These are phyloP conservation scores for Phytopythium montanum DNA, from an alignment of 352 stramenopile genomes.

Conservation along the genomic window DNA sequence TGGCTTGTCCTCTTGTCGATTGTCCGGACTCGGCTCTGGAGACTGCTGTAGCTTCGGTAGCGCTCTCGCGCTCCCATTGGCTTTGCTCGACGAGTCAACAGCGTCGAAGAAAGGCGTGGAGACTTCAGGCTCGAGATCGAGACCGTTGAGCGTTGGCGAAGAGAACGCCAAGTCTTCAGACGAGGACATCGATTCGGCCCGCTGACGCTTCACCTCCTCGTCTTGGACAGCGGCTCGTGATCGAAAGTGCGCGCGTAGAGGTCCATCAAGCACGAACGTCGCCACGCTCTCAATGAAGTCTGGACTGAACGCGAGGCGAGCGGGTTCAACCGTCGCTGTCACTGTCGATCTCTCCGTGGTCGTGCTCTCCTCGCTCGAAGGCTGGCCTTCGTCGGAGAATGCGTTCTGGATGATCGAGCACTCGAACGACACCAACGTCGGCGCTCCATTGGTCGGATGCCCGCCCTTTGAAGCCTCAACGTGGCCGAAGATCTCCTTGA, in stretches of 20 bases:
- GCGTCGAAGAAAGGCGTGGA: slow-evolving; percentile 70
- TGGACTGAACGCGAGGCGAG: slow-evolving; percentile 50
- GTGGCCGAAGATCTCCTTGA: slow-evolving; percentile 6
- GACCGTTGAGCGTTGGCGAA: slow-evolving; percentile 8
- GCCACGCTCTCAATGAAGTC: slow-evolving; percentile 58
- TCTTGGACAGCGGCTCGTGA: slow-evolving; percentile 13
- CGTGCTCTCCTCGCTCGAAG: neutral
- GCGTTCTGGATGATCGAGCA: slow-evolving; percentile 28
- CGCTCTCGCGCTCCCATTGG: neutral
- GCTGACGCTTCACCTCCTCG: slow-evolving; percentile 2
- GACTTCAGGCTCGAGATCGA: slow-evolving; percentile 12
- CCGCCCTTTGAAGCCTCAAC: neutral
- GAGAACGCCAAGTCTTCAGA: neutral
- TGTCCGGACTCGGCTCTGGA: neutral
- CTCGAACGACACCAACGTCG: slow-evolving; percentile 41
- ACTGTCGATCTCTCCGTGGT: slow-evolving; percentile 27
- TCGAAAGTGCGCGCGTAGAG: slow-evolving; percentile 38
- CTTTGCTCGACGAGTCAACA: slow-evolving; percentile 32
- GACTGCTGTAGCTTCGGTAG: neutral
- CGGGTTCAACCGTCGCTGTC: slow-evolving; percentile 40
- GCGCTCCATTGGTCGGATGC: neutral
- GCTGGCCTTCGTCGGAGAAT: neutral
- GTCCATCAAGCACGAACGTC: slow-evolving; percentile 56
- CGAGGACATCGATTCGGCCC: slow-evolving; percentile 5
- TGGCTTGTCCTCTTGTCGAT: neutral